A percentile compares a stretch with the other conserved stretches of the same genome.
These are phyloP conservation scores for Stipa capillata DNA, from an alignment of 176 grass and related monocot genomes.

Conservation along the genomic window DNA sequence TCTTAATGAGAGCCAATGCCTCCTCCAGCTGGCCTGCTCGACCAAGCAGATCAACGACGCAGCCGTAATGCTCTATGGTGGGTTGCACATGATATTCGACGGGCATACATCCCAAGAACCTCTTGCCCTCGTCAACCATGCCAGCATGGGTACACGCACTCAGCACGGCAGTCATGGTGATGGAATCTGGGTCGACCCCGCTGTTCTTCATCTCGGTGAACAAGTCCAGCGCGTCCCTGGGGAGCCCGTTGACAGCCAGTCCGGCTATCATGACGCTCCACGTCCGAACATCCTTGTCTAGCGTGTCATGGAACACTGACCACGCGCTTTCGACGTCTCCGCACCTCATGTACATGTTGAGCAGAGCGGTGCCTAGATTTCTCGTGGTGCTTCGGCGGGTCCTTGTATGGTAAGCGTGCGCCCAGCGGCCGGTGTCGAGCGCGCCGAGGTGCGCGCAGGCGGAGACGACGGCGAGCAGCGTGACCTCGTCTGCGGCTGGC, in stretches of 20 bases:
- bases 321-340: constrained; percentile 28
- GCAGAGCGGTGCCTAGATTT: constrained; percentile 28
- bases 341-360: constrained; percentile 48
- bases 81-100: neutral
- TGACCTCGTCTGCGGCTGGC: constrained; percentile 22
- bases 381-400: neutral
- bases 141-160: constrained; percentile 35
- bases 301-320: constrained; percentile 1
- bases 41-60: constrained; percentile 23
- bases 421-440: constrained; percentile 23
- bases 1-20: constrained; percentile 22
- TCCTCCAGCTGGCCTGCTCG: constrained; percentile 28
- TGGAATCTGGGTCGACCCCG: constrained; percentile 16
- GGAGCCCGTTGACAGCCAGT: constrained; percentile 23
- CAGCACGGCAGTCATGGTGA: constrained; percentile 33
- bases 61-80: constrained; percentile 42
- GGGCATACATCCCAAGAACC: constrained; percentile 13
- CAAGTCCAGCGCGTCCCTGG: constrained; percentile 1
- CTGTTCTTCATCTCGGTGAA: constrained; percentile 18
- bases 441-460: constrained; percentile 36
- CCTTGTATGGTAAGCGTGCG: constrained; percentile 15
- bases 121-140: constrained; percentile 32
- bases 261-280: constrained; percentile 41
- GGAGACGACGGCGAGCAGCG: constrained; percentile 26
- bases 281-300: constrained; percentile 21